These are phyloP conservation scores for Fagopyrum homotropicum DNA, from an alignment of 148 eudicot species.

Conservation along the genomic window DNA sequence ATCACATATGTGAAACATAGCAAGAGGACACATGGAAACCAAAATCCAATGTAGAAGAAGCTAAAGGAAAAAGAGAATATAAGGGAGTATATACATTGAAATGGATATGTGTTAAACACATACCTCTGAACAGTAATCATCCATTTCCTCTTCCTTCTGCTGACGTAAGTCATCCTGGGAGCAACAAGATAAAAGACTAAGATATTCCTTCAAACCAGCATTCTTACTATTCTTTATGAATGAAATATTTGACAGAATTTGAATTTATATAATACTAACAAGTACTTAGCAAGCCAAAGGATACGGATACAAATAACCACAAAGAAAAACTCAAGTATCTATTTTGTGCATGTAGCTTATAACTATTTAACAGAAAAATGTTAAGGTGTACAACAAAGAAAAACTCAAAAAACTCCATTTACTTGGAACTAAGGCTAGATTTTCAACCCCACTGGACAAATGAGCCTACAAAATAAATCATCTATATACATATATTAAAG, in stretches of 20 bases:
- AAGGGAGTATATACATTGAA: neutral
- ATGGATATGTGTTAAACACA: slow-evolving; percentile 14
- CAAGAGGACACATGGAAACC: neutral
- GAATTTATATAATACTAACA: neutral
- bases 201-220: neutral
- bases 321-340: no score
- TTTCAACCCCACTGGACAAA: neutral
- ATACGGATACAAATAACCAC: neutral
- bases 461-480: neutral
- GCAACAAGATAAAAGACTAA: slow-evolving; percentile 8
- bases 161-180: slow-evolving; percentile 92
- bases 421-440: neutral
- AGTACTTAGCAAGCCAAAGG: neutral
- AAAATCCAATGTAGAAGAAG: neutral
- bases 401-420: neutral
- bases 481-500: no score
- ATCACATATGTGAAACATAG: neutral
- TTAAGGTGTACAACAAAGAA: neutral
- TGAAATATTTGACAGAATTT: neutral
- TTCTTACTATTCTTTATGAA: neutral
- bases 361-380: neutral
- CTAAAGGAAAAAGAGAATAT: neutral
- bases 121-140: slow-evolving; percentile 95
- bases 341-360: neutral
- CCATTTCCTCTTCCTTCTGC: slow-evolving; percentile 86